phyloP scores from a whole-genome alignment of 1,284 basidiomycete species.

The Cystobasidiaceae sp. region DNA sequence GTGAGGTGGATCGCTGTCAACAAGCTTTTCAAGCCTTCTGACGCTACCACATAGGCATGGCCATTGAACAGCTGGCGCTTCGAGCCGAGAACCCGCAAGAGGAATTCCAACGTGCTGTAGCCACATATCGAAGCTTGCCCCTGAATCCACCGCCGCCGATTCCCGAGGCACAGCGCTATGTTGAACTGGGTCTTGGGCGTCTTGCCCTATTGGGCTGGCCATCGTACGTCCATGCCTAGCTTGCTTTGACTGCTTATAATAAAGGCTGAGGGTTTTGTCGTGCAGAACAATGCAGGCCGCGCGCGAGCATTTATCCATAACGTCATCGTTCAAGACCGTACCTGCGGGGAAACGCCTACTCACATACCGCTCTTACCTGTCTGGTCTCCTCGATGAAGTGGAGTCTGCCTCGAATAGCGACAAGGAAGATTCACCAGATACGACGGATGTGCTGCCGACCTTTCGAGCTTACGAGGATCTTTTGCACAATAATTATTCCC shows the following conservation, averaged over 20 bases:
- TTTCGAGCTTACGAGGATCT: conserved; percentile 20
- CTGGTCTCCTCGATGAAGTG: background rate
- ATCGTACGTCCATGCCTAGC: background rate
- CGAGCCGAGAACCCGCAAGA: background rate
- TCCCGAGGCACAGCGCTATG: conserved; percentile 26
- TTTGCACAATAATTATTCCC: background rate
- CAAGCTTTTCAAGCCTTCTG: background rate
- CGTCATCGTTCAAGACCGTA: conserved; percentile 6
- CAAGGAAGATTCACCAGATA: background rate
- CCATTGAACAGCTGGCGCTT: conserved; percentile 5
- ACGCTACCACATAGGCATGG: background rate
- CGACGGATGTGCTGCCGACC: conserved; percentile 8
- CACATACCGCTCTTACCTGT: background rate
- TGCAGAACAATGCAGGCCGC: background rate
- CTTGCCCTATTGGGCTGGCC: background rate
- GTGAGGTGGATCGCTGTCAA: background rate
- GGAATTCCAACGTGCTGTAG: background rate
- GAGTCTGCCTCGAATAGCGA: background rate
- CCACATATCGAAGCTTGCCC: conserved; percentile 14
- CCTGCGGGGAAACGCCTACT: conserved; percentile 8
- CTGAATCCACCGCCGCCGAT: conserved; percentile 20
- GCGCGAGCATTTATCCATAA: conserved; percentile 1
- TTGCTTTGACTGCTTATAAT: background rate
- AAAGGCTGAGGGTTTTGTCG: background rate
- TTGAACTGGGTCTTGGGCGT: conserved; percentile 12